Base-by-base conservation (phyloP, 805 yeast species). In the Saccharomycopsis lassenensis region DNA sequence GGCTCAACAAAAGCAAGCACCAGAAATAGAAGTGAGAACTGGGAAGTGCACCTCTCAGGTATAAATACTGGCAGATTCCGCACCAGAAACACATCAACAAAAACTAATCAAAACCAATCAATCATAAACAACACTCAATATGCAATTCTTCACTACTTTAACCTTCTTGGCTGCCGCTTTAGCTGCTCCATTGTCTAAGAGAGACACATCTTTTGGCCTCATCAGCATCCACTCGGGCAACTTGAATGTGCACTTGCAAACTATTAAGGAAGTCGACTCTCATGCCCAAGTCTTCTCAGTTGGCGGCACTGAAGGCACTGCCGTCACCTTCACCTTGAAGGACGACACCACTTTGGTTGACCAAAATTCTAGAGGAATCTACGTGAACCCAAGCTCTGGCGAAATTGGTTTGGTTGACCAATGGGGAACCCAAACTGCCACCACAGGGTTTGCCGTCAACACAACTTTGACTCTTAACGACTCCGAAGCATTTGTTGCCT, bases 401-500 rank as follows among this genome's bases (percentile, higher is more conserved):
- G 31, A 29, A 29, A n/a, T 29, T 29, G 31, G 31, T 15, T 22
- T 29, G 12, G 21, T 29, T 29, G 29, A 6, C 14, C 29, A 10
- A 29, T 26, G n/a, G 8, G 29, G 29, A 14, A 14, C 8, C 10
- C 22, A 10, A 15, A 7, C 16, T 8, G 20, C 18, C 20, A 16
- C 31, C n/a, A 12, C 16, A 15, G 33, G 33, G 6, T 30, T 30
- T 12, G n/a, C 8, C 14, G 7, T 30, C 18, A 20, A 30, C 11
- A 17, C 11, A 5, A 15, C 11, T 6, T 19, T 30, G 24, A 5
- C 8, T 8, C 8, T 8, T 25, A 14, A 19, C 7, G 33, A 30
- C 24, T 11, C 18, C 8, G 7, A 17, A 17, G 24, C 14, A 10
- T 30, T 30, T 19, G 5, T 7, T 18, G 33, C 33, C 21, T 30